These are phyloP conservation scores for Calocybe indica DNA, from an alignment of 768 basidiomycete genomes.

Conservation along the genomic window DNA sequence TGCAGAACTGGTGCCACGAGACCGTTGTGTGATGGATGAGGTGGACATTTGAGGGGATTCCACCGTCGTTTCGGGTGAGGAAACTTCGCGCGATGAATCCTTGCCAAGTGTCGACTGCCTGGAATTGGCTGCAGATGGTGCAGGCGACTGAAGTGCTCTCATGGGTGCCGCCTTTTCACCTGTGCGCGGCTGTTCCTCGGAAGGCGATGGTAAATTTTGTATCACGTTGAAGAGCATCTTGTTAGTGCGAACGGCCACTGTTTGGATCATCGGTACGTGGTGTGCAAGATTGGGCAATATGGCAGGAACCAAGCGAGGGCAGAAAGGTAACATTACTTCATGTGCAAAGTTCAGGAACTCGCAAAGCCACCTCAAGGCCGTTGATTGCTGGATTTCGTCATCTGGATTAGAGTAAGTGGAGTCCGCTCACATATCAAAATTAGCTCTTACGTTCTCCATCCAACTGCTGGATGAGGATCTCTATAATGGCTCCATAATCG, in stretches of 20 bases:
- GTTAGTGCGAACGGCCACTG: conserved; percentile 82
- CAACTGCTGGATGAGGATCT: conserved; percentile 86
- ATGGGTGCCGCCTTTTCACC: conserved; percentile 25
- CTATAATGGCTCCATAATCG: conserved; percentile 87
- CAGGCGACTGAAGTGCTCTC: conserved; percentile 50
- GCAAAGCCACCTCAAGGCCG: conserved; percentile 88
- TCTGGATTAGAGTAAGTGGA: conserved; percentile 40
- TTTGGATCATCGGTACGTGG: conserved; percentile 82
- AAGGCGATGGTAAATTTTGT: conserved; percentile 73
- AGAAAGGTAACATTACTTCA: conserved; percentile 92
- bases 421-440: conserved; percentile 2
- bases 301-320: conserved; percentile 86
- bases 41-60: conserved; percentile 20
- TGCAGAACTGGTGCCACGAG: conserved; percentile 19
- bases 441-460: conserved; percentile 68
- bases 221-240: conserved; percentile 81
- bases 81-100: conserved; percentile 39
- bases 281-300: conserved; percentile 94
- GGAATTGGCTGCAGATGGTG: conserved; percentile 40
- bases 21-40: conserved; percentile 13
- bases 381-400: conserved; percentile 92
- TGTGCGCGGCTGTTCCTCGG: conserved; percentile 34
- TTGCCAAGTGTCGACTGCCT: conserved; percentile 43
- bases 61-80: conserved; percentile 37
- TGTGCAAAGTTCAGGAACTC: conserved; percentile 85